Percentiles rank a stretch among this genome's conserved stretches.
Conservation (phyloP, 2,329 filamentous ascomycete species). For the Sordariomycetes sp. region DNA sequence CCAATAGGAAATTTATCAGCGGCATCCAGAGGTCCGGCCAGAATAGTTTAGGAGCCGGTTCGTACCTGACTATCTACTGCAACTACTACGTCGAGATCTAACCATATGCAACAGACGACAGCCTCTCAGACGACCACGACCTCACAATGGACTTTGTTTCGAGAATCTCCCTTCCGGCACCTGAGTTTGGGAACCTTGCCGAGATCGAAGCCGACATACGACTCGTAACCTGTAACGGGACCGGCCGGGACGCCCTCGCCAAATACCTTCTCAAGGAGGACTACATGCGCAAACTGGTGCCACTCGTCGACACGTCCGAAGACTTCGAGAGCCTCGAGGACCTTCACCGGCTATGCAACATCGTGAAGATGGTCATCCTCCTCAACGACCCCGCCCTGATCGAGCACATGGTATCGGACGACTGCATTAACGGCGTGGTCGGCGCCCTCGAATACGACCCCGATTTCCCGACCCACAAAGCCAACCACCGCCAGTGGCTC, state of each 20-base stretch:
- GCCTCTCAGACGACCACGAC: slow-evolving; percentile 77
- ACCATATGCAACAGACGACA: slow-evolving; percentile 48
- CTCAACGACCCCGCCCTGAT: slow-evolving; percentile 93
- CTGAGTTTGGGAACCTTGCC: slow-evolving; percentile 67
- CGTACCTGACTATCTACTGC: slow-evolving; percentile 7
- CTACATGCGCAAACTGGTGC: slow-evolving; percentile 78
- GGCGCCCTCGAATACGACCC: slow-evolving; percentile 96
- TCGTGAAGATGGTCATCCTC: slow-evolving; percentile 92
- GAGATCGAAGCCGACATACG: slow-evolving; percentile 83
- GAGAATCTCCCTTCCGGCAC: slow-evolving; percentile 60
- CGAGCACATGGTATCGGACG: slow-evolving; percentile 82
- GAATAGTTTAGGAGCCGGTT: slow-evolving; percentile 44
- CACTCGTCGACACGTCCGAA: slow-evolving; percentile 77
- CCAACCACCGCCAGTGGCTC: slow-evolving; percentile 90
- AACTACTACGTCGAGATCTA: background rate
- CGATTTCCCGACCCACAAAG: slow-evolving; percentile 94
- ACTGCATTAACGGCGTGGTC: slow-evolving; percentile 81
- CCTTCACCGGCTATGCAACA: slow-evolving; percentile 85
- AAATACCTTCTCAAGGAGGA: slow-evolving; percentile 79
- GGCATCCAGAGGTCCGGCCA: slow-evolving; percentile 66
- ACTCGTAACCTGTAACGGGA: slow-evolving; percentile 57
- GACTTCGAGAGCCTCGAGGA: slow-evolving; percentile 79
- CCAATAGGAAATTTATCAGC: slow-evolving; percentile 74
- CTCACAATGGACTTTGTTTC: slow-evolving; percentile 59
- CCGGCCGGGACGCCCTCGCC: slow-evolving; percentile 71